These are phyloP conservation scores for Coprinopsis cinerea DNA, from an alignment of 768 basidiomycete genomes.

Conservation along the genomic window DNA sequence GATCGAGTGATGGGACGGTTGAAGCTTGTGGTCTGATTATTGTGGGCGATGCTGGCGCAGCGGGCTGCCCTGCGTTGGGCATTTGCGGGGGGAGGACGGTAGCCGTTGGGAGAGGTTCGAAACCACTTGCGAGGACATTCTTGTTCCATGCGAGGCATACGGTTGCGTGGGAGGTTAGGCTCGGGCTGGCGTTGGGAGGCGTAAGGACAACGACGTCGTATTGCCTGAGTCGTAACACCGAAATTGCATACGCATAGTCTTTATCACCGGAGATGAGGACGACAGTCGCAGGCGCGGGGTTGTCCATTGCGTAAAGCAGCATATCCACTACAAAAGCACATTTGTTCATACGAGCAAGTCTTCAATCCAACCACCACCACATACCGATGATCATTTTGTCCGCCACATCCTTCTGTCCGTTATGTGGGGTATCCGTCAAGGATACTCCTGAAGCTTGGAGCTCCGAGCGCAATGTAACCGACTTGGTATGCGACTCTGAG, in stretches of 20 bases:
- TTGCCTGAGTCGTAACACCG: conserved; percentile 46
- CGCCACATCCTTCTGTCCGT: conserved; percentile 22
- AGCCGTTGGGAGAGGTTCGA: background rate
- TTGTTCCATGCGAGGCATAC: conserved; percentile 39
- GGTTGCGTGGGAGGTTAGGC: conserved; percentile 51
- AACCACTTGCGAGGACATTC: conserved; percentile 25
- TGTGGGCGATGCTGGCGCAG: too few relatives aligned
- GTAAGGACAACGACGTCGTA: conserved; percentile 49
- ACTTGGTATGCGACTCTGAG: conserved; percentile 17
- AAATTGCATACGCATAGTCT: conserved; percentile 61
- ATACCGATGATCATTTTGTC: conserved; percentile 26
- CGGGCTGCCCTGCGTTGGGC: too few relatives aligned
- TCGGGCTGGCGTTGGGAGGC: conserved; percentile 33
- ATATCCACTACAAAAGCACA: conserved; percentile 47
- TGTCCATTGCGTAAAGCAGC: conserved; percentile 61
- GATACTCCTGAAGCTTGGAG: conserved; percentile 26
- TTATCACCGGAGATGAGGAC: conserved; percentile 63
- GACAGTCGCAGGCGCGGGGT: conserved; percentile 40
- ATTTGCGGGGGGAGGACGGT: background rate
- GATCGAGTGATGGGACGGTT: background rate
- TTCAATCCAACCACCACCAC: conserved; percentile 3
- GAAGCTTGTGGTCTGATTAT: too few relatives aligned
- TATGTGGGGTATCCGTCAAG: conserved; percentile 25
- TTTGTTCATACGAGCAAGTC: background rate
- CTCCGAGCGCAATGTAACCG: conserved; percentile 20